phyloP scores from a whole-genome alignment of 176 grass and related monocot genomes.

The Carex cristatella region DNA sequence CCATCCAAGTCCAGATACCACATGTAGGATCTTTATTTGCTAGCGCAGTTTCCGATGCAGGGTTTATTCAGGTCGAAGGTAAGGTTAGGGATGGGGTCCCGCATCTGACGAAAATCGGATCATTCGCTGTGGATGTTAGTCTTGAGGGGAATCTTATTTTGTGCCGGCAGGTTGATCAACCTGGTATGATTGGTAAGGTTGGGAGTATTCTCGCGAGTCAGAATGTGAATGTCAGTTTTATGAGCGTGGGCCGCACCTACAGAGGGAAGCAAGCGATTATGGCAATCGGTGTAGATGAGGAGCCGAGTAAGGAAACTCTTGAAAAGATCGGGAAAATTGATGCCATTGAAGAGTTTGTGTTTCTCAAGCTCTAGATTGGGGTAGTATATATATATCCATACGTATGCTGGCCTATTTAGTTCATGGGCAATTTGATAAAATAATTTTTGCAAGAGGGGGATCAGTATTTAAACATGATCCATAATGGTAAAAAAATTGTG shows the following conservation, averaged over 20 bases:
- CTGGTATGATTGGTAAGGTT: slow-evolving; percentile 84
- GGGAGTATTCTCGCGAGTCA: slow-evolving; percentile 63
- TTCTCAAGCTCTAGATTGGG: slow-evolving; percentile 65
- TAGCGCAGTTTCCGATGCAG: slow-evolving; percentile 45
- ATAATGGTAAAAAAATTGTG: background rate
- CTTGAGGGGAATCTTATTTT: slow-evolving; percentile 90
- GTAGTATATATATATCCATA: background rate
- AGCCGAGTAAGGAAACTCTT: slow-evolving; percentile 67
- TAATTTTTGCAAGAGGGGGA: background rate
- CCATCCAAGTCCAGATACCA: slow-evolving; percentile 61
- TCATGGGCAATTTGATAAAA: background rate
- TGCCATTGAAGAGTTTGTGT: slow-evolving; percentile 86
- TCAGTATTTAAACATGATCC: background rate
- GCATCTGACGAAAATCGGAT: slow-evolving; percentile 62
- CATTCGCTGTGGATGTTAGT: slow-evolving; percentile 72
- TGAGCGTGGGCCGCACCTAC: slow-evolving; percentile 86
- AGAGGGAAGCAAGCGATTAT: slow-evolving; percentile 86
- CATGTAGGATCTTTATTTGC: slow-evolving; percentile 75
- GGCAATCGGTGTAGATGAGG: slow-evolving; percentile 95
- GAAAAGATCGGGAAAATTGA: slow-evolving; percentile 59
- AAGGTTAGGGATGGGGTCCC: slow-evolving; percentile 79
- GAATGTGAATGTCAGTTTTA: slow-evolving; percentile 93
- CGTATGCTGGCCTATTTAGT: background rate
- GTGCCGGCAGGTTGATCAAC: slow-evolving; percentile 89
- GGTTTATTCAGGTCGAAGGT: slow-evolving; percentile 67